A percentile compares a stretch with the other conserved stretches of the same genome.
phyloP scores from a whole-genome alignment of 176 grass and related monocot genomes.

The Pontederia crassipes region DNA sequence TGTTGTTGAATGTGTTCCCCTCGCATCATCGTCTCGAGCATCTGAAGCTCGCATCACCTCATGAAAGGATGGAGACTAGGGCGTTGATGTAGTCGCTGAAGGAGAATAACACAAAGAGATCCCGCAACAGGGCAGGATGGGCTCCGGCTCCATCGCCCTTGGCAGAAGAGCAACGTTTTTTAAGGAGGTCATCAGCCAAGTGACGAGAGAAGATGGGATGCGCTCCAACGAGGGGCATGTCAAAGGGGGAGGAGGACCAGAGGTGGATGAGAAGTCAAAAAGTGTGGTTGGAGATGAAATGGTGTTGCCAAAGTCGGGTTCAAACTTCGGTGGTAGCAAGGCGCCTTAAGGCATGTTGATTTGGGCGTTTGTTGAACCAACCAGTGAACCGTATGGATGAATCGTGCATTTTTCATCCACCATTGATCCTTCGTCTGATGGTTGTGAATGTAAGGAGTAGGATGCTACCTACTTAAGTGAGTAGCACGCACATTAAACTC shows the following conservation, averaged over 20 bases:
- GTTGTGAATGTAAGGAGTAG: no score
- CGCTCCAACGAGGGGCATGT: background rate
- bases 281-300: constrained; percentile 11
- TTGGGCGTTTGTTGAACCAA: no score
- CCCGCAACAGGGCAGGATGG: constrained; percentile 10
- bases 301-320: no score
- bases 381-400: no score
- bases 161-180: background rate
- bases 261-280: constrained; percentile 5
- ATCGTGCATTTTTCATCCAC: no score
- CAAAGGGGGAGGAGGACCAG: constrained; percentile 3
- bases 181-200: background rate
- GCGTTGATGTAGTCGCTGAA: constrained; percentile 33
- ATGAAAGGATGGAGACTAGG: constrained; percentile 34
- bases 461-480: no score
- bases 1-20: no score
- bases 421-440: no score
- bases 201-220: background rate
- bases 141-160: background rate
- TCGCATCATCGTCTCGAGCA: constrained; percentile 6
- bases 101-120: constrained; percentile 48
- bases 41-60: background rate
- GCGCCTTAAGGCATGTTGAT: no score
- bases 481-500: no score
- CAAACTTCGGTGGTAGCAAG: constrained; percentile 10